Base-by-base conservation (phyloP, 805 yeast genomes). In the Candida ulmi region DNA sequence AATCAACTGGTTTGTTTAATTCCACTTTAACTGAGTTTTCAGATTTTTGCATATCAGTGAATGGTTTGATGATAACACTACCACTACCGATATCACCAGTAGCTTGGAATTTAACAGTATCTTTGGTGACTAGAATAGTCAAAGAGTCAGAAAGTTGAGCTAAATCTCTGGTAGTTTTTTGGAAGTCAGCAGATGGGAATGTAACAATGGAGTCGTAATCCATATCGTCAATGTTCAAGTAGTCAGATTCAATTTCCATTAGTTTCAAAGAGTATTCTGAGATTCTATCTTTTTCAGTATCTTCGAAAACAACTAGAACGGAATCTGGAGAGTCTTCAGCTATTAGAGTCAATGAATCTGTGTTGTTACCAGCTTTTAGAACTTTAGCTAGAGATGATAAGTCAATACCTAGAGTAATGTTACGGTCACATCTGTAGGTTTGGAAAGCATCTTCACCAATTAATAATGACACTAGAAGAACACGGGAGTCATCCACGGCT, bases 401-500 rank as follows among this genome's bases (percentile, higher is more conserved):
- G 64, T 93, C 96, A 55, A 91, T 73, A 51, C 99, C 99, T 49
- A 93, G 74, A 8, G 96, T 88, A 53, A 90, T 72, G 51, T 86
- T 88, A 60, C 93, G 81, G 68, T 93, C 99, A 67, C 98, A 90
- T 73, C 99, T 83, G 72, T 85, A 93, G 52, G 84, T 91, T 44
- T 78, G 73, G 69, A 93, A 93, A 11, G 95, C 90, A 45, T 85
- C 90, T 47, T 81, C 78, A 43, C 95, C 95, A 50, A 93, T 83
- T 52, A 86, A 77, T 47, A 93, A 71, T 17, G 95, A 84, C 30
- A 91, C 96, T 48, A 93, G 74, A 47, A 90, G 76, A 43, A 93
- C 96, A 72, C 97, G 87, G 21, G 99, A 88, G 61, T 88, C 95
- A 66, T 93, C 99, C 51, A 93, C 93, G 21, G 99, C 98, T 71